Evolutionary conservation across 1,284 basidiomycete species (phyloP).

Genomic region (Athelia psychrophila): DNA sequence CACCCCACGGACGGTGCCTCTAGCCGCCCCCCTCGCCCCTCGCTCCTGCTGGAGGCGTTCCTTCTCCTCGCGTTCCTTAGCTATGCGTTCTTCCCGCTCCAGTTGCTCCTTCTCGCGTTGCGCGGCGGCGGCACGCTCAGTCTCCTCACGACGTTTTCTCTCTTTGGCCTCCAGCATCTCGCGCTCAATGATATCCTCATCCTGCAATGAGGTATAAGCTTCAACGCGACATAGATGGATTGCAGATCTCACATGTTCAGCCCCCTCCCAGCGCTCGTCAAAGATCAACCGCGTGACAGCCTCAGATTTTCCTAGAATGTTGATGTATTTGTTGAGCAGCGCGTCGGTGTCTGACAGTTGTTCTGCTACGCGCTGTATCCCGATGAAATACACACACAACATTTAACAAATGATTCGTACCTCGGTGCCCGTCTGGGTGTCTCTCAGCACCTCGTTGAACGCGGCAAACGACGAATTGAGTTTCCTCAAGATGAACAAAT

Average conservation of each 20-base stretch:
- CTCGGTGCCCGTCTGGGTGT: slow-evolving; percentile 62
- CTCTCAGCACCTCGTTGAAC: slow-evolving; percentile 62
- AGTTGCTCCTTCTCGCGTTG: slow-evolving; percentile 48
- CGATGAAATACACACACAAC: not conserved
- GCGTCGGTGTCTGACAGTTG: slow-evolving; percentile 69
- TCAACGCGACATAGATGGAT: not conserved
- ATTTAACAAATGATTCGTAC: slow-evolving; percentile 35
- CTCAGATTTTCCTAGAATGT: slow-evolving; percentile 67
- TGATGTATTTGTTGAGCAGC: slow-evolving; percentile 69
- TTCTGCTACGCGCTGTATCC: slow-evolving; percentile 51
- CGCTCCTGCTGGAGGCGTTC: slow-evolving; percentile 42
- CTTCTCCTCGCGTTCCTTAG: slow-evolving; percentile 42
- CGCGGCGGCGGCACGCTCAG: slow-evolving; percentile 42
- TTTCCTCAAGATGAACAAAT: slow-evolving; percentile 67
- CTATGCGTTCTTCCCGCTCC: slow-evolving; percentile 50
- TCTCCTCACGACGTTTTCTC: slow-evolving; percentile 47
- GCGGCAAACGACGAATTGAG: slow-evolving; percentile 64
- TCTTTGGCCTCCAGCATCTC: slow-evolving; percentile 43
- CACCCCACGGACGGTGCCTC: slow-evolving; percentile 51
- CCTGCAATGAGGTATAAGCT: slow-evolving; percentile 38
- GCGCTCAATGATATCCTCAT: slow-evolving; percentile 50
- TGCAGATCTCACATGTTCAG: slow-evolving; percentile 50
- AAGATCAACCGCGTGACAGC: slow-evolving; percentile 62
- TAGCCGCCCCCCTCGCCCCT: slow-evolving; percentile 28
- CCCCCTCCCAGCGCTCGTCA: slow-evolving; percentile 72